Evolutionary conservation across 1,284 basidiomycete species (phyloP).

Genomic region (Papiliotrema flavescens): DNA sequence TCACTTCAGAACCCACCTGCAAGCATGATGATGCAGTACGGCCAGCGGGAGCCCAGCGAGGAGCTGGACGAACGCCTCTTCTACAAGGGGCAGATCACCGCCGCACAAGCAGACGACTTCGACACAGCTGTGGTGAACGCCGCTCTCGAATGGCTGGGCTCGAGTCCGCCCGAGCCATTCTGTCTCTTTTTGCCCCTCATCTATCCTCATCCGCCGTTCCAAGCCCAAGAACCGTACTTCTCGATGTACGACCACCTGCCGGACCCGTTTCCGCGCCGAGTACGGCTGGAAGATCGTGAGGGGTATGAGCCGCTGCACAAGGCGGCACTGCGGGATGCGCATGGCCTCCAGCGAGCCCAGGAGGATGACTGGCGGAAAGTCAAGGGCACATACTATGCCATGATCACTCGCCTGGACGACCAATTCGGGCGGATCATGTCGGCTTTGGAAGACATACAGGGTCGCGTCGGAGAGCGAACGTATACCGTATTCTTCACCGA

Average conservation of each 20-base stretch:
- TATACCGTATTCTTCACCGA: slow-evolving; percentile 12
- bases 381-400: slow-evolving; percentile 9
- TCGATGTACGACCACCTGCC: too few species aligned
- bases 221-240: too few species aligned
- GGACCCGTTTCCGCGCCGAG: slow-evolving; percentile 1
- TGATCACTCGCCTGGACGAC: slow-evolving; percentile 10
- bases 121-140: too few species aligned
- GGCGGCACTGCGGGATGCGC: slow-evolving; percentile 4
- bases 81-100: too few species aligned
- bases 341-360: slow-evolving; percentile 8
- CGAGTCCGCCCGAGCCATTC: too few species aligned
- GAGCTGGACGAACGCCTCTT: too few species aligned
- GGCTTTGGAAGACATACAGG: background rate
- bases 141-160: too few species aligned
- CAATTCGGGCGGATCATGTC: slow-evolving; percentile 2
- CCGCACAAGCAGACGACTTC: too few species aligned
- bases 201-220: too few species aligned
- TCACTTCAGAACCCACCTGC: background rate
- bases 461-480: slow-evolving; percentile 2
- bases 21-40: background rate
- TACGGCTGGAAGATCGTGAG: slow-evolving; percentile 2
- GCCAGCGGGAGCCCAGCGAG: too few species aligned
- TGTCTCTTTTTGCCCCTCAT: too few species aligned
- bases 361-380: slow-evolving; percentile 10
- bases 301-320: slow-evolving; percentile 9